Evolutionary conservation across 371 early-diverging fungal species (phyloP).

Genomic region (Mucor ambiguus): DNA sequence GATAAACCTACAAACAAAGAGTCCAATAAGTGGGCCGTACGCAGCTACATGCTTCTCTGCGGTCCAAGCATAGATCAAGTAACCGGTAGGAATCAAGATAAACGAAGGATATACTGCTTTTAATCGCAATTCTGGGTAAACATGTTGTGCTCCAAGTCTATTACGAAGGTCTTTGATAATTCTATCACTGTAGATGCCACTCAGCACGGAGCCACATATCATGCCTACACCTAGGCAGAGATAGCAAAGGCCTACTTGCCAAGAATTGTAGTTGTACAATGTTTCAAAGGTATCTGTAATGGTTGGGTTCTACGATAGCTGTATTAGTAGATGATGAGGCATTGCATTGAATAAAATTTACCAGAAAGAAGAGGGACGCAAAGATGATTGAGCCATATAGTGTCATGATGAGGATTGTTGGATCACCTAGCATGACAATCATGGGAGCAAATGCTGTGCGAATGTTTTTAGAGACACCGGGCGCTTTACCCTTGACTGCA

Average conservation of each 20-base stretch:
- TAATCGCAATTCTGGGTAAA: constrained; percentile 47
- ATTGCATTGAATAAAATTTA: constrained; percentile 18
- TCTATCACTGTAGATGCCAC: constrained; percentile 51
- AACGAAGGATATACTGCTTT: constrained; percentile 48
- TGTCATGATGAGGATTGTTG: constrained; percentile 31
- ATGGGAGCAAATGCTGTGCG: constrained; percentile 19
- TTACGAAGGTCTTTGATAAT: constrained; percentile 31
- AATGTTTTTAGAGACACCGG: constrained; percentile 1
- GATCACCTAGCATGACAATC: constrained; percentile 27
- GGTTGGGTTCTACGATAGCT: constrained; percentile 34
- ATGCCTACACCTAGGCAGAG: constrained; percentile 51
- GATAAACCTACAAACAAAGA: constrained; percentile 50
- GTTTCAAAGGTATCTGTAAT: constrained; percentile 41
- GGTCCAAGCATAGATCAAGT: constrained; percentile 57
- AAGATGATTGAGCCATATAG: constrained; percentile 33
- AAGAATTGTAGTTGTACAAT: constrained; percentile 34
- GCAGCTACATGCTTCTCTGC: constrained; percentile 34
- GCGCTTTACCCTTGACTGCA: not conserved
- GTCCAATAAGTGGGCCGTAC: constrained; percentile 51
- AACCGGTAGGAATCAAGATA: constrained; percentile 52
- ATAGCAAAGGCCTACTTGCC: constrained; percentile 47
- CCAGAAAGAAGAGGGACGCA: constrained; percentile 33
- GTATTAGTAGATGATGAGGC: not conserved
- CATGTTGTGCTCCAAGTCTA: not conserved
- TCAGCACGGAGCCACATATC: constrained; percentile 46